Base-by-base conservation (phyloP, 805 yeast genomes). In the Saccharomycopsis selenospora region DNA sequence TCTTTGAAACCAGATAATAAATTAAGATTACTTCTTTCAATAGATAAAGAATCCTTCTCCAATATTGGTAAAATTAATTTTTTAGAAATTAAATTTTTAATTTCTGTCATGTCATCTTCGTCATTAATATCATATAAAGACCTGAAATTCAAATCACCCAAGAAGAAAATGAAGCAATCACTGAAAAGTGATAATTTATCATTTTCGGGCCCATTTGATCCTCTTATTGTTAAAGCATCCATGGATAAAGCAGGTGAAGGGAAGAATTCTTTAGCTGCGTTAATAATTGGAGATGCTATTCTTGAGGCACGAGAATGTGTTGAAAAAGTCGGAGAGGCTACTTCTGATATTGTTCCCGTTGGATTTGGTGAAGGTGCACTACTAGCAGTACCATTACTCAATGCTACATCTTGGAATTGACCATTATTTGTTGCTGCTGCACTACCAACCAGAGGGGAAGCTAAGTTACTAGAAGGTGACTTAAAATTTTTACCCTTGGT, bases 131-230 rank as follows among this genome's bases (percentile, higher is more conserved):
- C 58, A 43, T 68, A 59, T 11, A 58, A 56, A 3, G 69, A 55
- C 43, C 85, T 64, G 55, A 75, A 79, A 56, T 79, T 79, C 49
- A 79, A 59, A 55, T 79, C 85, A 5, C 85, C 85, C 25, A 71
- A 64, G 10, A 73, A 60, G 20, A 78, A 59, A 0, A 69, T 57
- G 25, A 59, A 48, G 18, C 65, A 55, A 28, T 60, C 54, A 25
- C 47, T 42, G 45, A 46, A 59, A 43, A 41, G 54, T 43, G 24
- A 50, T 54, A 29, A 53, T 49, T 40, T 55, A 26, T 23, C 43
- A 42, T 36, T 49, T 55, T 0, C 59, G 52, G 11, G 17, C 33
- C 24, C 27, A 14, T 14, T 8, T 27, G 38, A 33, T 17, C 38
- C 38, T 36, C 41, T 26, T 6, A 43, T 20, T 3, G 46, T 43